Evolutionary conservation across 306 rosid species (phyloP).

Genomic region (Acacia confusa): DNA sequence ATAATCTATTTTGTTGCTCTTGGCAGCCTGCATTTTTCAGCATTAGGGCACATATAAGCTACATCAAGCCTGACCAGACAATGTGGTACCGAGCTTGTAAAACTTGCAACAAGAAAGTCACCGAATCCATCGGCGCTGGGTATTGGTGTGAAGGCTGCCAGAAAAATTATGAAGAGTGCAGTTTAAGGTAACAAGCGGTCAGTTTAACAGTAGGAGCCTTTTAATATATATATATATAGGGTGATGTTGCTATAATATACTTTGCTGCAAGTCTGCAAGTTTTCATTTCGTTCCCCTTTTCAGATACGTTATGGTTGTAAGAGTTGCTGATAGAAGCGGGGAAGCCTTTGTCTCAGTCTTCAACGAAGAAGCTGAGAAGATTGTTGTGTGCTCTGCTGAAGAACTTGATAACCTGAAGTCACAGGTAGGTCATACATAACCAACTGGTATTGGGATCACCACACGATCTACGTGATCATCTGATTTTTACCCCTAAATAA

Average conservation of each 20-base stretch:
- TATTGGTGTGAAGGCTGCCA: conserved; percentile 92
- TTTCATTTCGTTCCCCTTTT: conserved; percentile 4
- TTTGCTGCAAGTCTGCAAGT: background rate
- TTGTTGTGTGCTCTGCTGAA: conserved; percentile 83
- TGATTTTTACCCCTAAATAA: background rate
- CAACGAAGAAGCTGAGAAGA: conserved; percentile 73
- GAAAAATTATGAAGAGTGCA: conserved; percentile 64
- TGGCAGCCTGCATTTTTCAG: conserved; percentile 71
- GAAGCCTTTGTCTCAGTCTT: conserved; percentile 67
- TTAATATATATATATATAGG: background rate
- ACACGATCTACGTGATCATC: background rate
- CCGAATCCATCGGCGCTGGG: conserved; percentile 71
- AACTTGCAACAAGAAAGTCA: conserved; percentile 84
- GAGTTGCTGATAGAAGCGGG: conserved; percentile 58
- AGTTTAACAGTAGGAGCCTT: background rate
- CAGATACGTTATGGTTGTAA: conserved; percentile 66
- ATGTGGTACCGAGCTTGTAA: conserved; percentile 95
- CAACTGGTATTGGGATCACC: background rate
- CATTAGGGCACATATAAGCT: conserved; percentile 61
- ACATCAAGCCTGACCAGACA: conserved; percentile 74
- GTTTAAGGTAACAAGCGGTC: conserved; percentile 48
- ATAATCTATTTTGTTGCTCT: conserved; percentile 8
- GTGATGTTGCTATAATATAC: background rate
- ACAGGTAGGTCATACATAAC: conserved; percentile 48
- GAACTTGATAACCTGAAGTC: conserved; percentile 65